Percentiles rank a stretch among this genome's conserved stretches.
phyloP scores from a whole-genome alignment of 2,329 filamentous ascomycete species.

The Lizonia empirigonia region DNA sequence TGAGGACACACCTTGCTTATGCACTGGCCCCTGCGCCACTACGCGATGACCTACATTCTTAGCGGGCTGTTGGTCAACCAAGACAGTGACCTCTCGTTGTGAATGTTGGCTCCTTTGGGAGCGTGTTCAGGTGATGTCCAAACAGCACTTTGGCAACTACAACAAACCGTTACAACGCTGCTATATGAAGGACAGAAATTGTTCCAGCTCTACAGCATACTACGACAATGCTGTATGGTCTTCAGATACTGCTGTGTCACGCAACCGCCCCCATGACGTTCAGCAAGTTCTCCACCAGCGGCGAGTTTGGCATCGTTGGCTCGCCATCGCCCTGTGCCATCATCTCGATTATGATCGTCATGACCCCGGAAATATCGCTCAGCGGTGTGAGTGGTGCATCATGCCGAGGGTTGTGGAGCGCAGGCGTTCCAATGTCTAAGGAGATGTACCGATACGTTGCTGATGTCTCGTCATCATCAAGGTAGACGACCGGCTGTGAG shows the following conservation, averaged over 20 bases:
- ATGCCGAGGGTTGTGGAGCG: neutral
- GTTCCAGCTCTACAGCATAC: neutral
- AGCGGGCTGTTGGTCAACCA: too few species aligned
- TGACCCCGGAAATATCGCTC: neutral
- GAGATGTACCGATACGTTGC: neutral
- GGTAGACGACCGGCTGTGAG: neutral
- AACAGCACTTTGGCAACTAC: too few species aligned
- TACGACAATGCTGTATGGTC: neutral
- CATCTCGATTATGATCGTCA: conserved; percentile 23
- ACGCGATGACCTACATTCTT: too few species aligned
- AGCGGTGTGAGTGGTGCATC: neutral
- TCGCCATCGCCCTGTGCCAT: neutral
- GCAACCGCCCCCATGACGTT: neutral
- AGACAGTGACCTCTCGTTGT: too few species aligned
- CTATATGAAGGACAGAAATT: neutral
- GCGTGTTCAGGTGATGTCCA: too few species aligned
- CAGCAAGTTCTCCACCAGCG: neutral
- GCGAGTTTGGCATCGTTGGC: neutral
- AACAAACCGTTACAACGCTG: too few species aligned
- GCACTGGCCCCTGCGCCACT: too few species aligned
- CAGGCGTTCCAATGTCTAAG: neutral
- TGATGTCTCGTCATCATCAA: neutral
- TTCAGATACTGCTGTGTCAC: neutral
- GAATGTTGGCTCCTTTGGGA: too few species aligned
- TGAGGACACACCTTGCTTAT: too few species aligned